Base-by-base conservation (phyloP, 2,329 filamentous ascomycete species). In the Colletotrichum viniferum region DNA sequence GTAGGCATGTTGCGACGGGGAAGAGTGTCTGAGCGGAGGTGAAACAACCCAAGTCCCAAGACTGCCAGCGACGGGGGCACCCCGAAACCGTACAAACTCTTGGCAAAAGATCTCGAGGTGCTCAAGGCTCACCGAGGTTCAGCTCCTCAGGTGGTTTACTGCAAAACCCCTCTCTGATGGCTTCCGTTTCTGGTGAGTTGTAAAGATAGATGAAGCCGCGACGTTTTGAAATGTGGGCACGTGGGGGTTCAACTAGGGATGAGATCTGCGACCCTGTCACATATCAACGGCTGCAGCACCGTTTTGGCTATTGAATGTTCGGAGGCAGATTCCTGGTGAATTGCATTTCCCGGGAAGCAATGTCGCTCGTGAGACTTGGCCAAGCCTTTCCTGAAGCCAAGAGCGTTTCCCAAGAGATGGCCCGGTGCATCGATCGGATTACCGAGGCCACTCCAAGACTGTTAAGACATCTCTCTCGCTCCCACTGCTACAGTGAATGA, bases 31-130 rank as follows among this genome's bases (percentile, higher is more conserved):
- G 74, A 76, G 74, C 74, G 71, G 21, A 76, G 28, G 55, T 76
- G 74, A 76, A 76, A 76, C 74, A 66, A 36, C 61, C 32, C 71
- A 56, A 74, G 74, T 74, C 71, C 71, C 71, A 74, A 62, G 73
- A 69, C 63, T 58, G 70, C 26, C 43, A 32, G 56, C 34, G 63
- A 73, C 63, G 70, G 48, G 69, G 73, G 6, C 34, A 30, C 34
- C 56, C 63, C 73, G 73, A 75, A 75, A 75, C 73, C 34, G 38
- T 55, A 14, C 7, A 26, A 34, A 24, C 38, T 34, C 73, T 75
- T 73, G 69, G 73, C 73, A 38, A 64, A 58, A n/a, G 63, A 36
- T 30, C 56, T 63, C 21, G 28, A 38, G 52, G 62, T 43, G 55
- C 12, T n/a, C 60, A 26, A 16, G 14, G 62, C 69, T 58, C 18